phyloP scores from a whole-genome alignment of 345 rosid species.

The Eucalyptus albens region DNA sequence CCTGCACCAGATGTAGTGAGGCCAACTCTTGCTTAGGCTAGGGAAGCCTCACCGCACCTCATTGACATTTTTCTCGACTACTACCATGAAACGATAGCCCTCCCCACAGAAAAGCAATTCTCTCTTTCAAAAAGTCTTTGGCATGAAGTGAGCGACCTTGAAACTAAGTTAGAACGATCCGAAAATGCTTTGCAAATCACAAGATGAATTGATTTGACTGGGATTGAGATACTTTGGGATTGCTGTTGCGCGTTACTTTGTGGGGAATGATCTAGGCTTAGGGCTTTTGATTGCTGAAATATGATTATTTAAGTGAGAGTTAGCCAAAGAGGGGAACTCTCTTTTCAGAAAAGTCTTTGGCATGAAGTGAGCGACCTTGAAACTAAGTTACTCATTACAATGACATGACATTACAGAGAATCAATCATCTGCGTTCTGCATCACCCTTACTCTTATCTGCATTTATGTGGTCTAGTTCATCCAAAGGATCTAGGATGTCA shows the following conservation, averaged over 20 bases:
- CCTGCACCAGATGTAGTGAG: no score
- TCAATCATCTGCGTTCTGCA: neutral
- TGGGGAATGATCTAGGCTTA: neutral
- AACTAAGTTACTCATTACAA: neutral
- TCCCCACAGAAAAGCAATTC: neutral
- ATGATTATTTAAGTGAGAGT: neutral
- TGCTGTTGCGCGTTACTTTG: neutral
- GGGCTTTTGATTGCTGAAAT: neutral
- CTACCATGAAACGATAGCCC: neutral
- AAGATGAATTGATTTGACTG: neutral
- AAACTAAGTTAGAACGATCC: neutral
- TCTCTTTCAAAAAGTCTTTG: neutral
- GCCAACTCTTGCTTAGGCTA: no score
- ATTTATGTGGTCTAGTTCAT: no score
- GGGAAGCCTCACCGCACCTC: rapidly evolving
- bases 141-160: neutral
- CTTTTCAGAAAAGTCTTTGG: neutral
- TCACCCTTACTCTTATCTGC: neutral
- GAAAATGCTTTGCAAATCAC: neutral
- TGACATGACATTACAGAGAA: neutral
- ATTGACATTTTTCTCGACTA: neutral
- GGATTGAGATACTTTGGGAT: neutral
- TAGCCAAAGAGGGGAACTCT: neutral
- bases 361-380: neutral
- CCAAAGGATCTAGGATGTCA: no score